These are phyloP conservation scores for Tetradesmus obliquus DNA, from an alignment of 139 green algal species.

Conservation along the genomic window DNA sequence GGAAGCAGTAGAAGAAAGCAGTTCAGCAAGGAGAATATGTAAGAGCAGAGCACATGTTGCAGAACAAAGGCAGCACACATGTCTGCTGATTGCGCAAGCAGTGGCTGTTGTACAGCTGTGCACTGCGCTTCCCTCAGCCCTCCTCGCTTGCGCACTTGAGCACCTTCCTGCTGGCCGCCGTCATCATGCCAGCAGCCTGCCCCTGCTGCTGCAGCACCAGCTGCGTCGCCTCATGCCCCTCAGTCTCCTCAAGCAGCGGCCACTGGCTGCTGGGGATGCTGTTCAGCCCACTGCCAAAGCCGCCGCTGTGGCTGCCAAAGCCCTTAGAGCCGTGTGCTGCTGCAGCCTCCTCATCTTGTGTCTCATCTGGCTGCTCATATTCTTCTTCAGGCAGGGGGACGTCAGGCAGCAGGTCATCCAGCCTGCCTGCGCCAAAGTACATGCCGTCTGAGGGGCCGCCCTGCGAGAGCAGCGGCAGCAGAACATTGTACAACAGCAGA, in stretches of 20 bases:
- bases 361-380: not conserved
- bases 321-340: not conserved
- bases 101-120: not conserved
- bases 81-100: too few relatives aligned
- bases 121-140: not conserved
- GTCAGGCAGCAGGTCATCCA: slow-evolving; percentile 55
- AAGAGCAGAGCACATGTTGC: not conserved
- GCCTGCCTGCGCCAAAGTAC: slow-evolving; percentile 38
- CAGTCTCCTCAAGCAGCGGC: slow-evolving; percentile 38
- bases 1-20: not conserved
- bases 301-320: not conserved
- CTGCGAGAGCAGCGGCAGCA: not conserved
- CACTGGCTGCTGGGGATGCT: slow-evolving; percentile 40
- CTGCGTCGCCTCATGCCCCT: slow-evolving; percentile 22
- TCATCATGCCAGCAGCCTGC: not conserved
- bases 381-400: slow-evolving; percentile 28
- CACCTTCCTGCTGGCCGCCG: not conserved
- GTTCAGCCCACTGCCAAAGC: not conserved
- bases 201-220: slow-evolving; percentile 4
- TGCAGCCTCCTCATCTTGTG: not conserved
- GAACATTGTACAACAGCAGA: not conserved
- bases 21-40: not conserved
- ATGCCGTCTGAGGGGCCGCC: not conserved
- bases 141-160: slow-evolving; percentile 11
- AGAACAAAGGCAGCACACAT: not conserved